Evolutionary conservation across 78 protist species (phyloP).

Genomic region (slime mould (Dictyostelium discoideum)): dicty_2.7 NC_007091.3:576001-576500

Average conservation of each 20-base stretch:
- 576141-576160: background rate
- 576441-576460: background rate
- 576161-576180: background rate
- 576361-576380: background rate
- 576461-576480: background rate
- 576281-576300: background rate
- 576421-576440: background rate
- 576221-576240: background rate
- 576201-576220: background rate
- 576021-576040: background rate
- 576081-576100: background rate
- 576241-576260: background rate
- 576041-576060: background rate
- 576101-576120: background rate
- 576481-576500: background rate
- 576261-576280: background rate
- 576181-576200: background rate
- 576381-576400: background rate
- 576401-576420: background rate
- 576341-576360: background rate
- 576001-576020: background rate
- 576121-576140: background rate
- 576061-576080: background rate
- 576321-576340: background rate
- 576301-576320: background rate